Base-by-base conservation (phyloP, 2,329 filamentous ascomycete genomes). In the Aureobasidium mangrovei region DNA sequence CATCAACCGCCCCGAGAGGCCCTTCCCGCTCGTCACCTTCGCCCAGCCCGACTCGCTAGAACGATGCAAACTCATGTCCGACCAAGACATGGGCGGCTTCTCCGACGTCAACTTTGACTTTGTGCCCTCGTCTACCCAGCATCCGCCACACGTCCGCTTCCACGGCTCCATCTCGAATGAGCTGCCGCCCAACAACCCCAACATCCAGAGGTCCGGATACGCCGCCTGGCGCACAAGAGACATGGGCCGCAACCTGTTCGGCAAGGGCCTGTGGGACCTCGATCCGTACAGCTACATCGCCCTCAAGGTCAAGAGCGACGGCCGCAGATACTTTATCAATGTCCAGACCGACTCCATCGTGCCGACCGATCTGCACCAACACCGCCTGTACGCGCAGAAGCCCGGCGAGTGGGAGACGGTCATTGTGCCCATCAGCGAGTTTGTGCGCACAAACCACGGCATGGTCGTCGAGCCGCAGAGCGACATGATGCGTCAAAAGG, bases 331-430 rank as follows among this genome's bases (percentile, higher is more conserved):
- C 74, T 88, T 95, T 56, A 82, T 98, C 64, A 98, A 98, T 70
- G 75, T 98, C 12, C 93, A 97, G 74, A 95, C 91, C 3, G 91
- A 98, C 66, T 88, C 87, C 1, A 84, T 98, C 54, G 88, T 95
- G 45, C 87, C 89, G 8, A 91, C 90, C n/a, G 93, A 98, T 68
- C 77, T 98, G 59, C 93, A 97, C 69, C 93, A 98, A 69, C 93
- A 98, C 70, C 78, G 93, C 47, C 72, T 98, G 4, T 95, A 89
- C 62, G 79, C 85, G 7, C 85, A 84, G 64, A 80, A 81, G 7
- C 84, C 87, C 0, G 90, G 90, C 0, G 79, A 91, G 63, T 98
- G 93, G 93, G 91, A 98, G 76, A 96, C 93, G 1, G 80, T 96
- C n/a, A 70, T 94, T 44, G 85, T 98, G 59, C 86, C 86, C 58